These are phyloP conservation scores for Solidago caesia DNA, from an alignment of 129 eudicot species.

Conservation along the genomic window DNA sequence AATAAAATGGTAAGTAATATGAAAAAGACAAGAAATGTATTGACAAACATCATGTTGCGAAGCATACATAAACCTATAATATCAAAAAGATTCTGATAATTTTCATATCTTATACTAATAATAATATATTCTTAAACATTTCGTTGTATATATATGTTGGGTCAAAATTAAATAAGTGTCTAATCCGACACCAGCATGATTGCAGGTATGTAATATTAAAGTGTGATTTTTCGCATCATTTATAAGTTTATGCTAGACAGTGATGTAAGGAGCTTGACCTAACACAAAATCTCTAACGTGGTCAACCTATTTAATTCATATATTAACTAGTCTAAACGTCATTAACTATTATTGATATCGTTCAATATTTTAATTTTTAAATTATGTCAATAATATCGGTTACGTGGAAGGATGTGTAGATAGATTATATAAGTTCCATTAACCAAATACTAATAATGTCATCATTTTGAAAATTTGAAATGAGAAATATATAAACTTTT, in stretches of 20 bases:
- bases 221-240: neutral
- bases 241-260: conserved; percentile 18
- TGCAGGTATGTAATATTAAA: conserved; percentile 12
- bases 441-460: neutral
- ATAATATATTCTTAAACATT: neutral
- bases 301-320: conserved; percentile 24
- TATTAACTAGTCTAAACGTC: conserved; percentile 9
- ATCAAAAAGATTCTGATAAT: conserved; percentile 16
- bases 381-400: conserved; percentile 16
- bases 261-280: conserved; percentile 32
- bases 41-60: conserved; percentile 20
- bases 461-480: no score
- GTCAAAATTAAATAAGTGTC: conserved; percentile 19
- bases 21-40: conserved; percentile 11
- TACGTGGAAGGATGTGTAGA: conserved; percentile 20
- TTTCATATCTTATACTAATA: neutral
- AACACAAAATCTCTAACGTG: conserved; percentile 22
- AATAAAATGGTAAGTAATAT: neutral
- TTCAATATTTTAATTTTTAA: neutral
- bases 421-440: neutral
- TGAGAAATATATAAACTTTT: no score
- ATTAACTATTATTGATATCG: neutral
- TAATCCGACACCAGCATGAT: conserved; percentile 30
- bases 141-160: neutral
- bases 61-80: conserved; percentile 16